Evolutionary conservation across 495 filamentous ascomycete genomes (phyloP).

Genomic region (Geopyxis carbonaria): DNA sequence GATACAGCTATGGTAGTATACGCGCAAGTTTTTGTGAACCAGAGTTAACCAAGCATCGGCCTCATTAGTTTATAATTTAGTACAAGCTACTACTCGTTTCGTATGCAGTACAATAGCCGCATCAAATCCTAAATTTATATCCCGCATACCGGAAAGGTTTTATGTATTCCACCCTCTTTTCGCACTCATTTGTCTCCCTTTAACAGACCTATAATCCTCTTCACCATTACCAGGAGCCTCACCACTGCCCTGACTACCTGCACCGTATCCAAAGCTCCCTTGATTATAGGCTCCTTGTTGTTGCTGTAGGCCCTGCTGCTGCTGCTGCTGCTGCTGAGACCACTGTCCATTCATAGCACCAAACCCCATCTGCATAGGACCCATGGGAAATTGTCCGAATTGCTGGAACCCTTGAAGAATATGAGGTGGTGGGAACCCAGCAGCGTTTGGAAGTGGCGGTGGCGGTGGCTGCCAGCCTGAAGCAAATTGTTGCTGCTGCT

Average conservation of each 20-base stretch:
- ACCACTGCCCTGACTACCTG: not conserved
- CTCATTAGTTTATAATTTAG: no score
- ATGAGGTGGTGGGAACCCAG: conserved; percentile 5
- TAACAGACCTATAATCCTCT: conserved; percentile 18
- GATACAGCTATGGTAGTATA: no score
- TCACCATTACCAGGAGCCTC: conserved; percentile 1
- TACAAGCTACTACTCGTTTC: no score
- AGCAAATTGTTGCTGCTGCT: conserved; percentile 7
- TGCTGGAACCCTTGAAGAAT: conserved; percentile 11
- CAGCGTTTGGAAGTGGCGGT: conserved; percentile 5
- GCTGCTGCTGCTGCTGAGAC: conserved; percentile 10
- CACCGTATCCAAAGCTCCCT: not conserved
- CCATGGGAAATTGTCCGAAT: not conserved
- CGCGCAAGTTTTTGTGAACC: no score
- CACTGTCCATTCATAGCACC: not conserved
- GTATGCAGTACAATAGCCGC: no score
- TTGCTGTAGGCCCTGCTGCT: conserved; percentile 9
- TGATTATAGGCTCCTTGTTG: conserved; percentile 7
- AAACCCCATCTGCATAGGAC: not conserved
- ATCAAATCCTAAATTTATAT: no score
- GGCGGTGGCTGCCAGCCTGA: conserved; percentile 5
- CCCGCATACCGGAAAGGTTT: no score
- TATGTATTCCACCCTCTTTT: conserved; percentile 22
- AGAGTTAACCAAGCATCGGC: no score
- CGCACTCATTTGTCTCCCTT: conserved; percentile 19